Evolutionary conservation across 2,329 filamentous ascomycete species (phyloP), one percentile per base, ranked within the genome.

Genomic region (Colletotrichum sp.): DNA sequence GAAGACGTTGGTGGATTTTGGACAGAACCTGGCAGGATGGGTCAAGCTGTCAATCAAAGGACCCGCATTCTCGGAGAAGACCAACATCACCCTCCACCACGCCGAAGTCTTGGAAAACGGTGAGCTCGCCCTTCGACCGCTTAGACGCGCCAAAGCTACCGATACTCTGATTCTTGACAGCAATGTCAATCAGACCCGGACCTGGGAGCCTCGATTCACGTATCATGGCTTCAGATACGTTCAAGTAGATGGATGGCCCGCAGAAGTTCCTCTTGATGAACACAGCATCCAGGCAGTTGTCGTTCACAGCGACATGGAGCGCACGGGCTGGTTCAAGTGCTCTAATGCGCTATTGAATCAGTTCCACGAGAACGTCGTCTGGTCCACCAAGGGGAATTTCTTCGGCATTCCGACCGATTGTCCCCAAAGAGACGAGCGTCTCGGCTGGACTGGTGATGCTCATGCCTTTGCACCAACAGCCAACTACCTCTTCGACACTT

Each of bases 301-400:
- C 1, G 80, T 91, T 8, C 88, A 91, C 78, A 89, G 87, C 0
- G 90, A 92, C 72, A 86, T 92, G 83, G 80, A 84, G 65, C 84
- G 86, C 10, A 89, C 83, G 0, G 89, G 90, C 0, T 85, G 80
- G 71, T 91, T 92, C 66, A 79, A 85, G 10, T 91, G 88, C 71
- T 92, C 90, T 0, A 80, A 92, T 64, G 59, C 77, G 0, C 81
- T 88, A 5, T 77, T 93, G 28, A 92, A 92, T 77, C 82, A 88
- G 60, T 85, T 93, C 6, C 88, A 92, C 76, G 69, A 85, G 2
- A 93, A 93, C 69, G 86, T 89, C 0, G 79, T 84, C 30, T 92
- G 91, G 91, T 87, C 86, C 7, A 91, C 92, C 87, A 86, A 86
- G 30, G 90, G 90, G 1, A 93, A 92, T 78, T 92, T 93, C 78